Evolutionary conservation across 768 basidiomycete genomes (phyloP).

Genomic region (Pulveroboletus sp.): DNA sequence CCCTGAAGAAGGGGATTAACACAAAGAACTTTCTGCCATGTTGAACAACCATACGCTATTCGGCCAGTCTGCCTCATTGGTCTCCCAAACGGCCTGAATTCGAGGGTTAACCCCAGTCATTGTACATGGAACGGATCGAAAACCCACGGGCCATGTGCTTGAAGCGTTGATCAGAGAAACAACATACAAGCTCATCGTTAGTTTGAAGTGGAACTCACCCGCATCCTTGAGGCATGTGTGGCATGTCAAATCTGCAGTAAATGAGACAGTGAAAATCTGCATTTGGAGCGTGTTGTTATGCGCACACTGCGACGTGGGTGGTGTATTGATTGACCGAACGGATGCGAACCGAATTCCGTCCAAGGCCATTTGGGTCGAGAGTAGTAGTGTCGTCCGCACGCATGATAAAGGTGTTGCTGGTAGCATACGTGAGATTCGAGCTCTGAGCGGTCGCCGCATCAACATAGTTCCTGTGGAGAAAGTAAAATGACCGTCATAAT

Average conservation of each 20-base stretch:
- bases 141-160: conserved; percentile 37
- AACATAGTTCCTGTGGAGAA: conserved; percentile 34
- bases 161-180: not conserved
- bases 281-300: too few species aligned
- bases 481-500: not conserved
- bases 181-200: not conserved
- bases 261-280: not conserved
- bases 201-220: conserved; percentile 17
- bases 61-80: conserved; percentile 23
- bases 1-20: conserved; percentile 19
- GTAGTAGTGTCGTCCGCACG: conserved; percentile 36
- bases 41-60: conserved; percentile 14
- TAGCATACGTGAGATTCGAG: conserved; percentile 28
- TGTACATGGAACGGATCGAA: not conserved
- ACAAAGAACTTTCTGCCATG: not conserved
- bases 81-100: conserved; percentile 30
- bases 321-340: conserved; percentile 29
- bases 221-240: conserved; percentile 37
- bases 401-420: conserved; percentile 31
- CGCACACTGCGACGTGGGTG: conserved; percentile 34
- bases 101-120: not conserved
- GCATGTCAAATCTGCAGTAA: conserved; percentile 29
- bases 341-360: conserved; percentile 38
- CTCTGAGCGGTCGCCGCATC: conserved; percentile 24
- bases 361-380: conserved; percentile 26